Base-by-base conservation (phyloP, 139 green algal species). In the Yamagishiella unicocca region DNA sequence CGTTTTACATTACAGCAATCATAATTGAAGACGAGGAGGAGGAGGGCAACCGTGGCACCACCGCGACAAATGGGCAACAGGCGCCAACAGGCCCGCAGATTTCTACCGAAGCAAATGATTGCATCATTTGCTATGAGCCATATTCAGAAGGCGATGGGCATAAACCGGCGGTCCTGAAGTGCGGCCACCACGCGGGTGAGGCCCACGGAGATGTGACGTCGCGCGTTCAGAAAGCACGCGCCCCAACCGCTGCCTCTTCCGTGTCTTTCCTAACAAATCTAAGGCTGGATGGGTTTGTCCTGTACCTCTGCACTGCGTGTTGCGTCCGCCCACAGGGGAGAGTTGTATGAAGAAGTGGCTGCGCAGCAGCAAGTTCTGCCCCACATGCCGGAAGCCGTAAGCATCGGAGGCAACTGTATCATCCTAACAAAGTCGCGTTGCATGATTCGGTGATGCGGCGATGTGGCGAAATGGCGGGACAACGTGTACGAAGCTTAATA, bases 141-240 rank as follows among this genome's bases (percentile, higher is more conserved):
- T 84, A 62, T 40, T 35, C 42, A 27, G 24, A 58, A 4, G 38
- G 31, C 8, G 53, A 50, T 17, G 24, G 58, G 6, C 58, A 84
- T 12, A 33, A 9, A 12, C 38, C 40, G 33, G 58, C 38, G 0
- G 42, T 45, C 1, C 55, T 73, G 19, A n/a, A 19, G 38, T 84
- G 77, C 55, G 77, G 77, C 7, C 77, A 84, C n/a, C 19, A 35
- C 35, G 54, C 54, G 21, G 75, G 75, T 68, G 50, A 35, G 50
- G n/a, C n/a, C n/a, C n/a, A n/a, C n/a, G n/a, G n/a, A n/a, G n/a
- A n/a, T n/a, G n/a, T n/a, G n/a, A n/a, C n/a, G n/a, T n/a, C n/a
- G n/a, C n/a, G n/a, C n/a, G n/a, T n/a, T n/a, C n/a, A n/a, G n/a
- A n/a, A n/a, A n/a, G n/a, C n/a, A n/a, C n/a, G n/a, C n/a, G n/a